Percentiles rank a stretch among this genome's conserved stretches.
Evolutionary conservation across 2,329 filamentous ascomycete genomes (phyloP).

Genomic region (Podosphaera xanthii): DNA sequence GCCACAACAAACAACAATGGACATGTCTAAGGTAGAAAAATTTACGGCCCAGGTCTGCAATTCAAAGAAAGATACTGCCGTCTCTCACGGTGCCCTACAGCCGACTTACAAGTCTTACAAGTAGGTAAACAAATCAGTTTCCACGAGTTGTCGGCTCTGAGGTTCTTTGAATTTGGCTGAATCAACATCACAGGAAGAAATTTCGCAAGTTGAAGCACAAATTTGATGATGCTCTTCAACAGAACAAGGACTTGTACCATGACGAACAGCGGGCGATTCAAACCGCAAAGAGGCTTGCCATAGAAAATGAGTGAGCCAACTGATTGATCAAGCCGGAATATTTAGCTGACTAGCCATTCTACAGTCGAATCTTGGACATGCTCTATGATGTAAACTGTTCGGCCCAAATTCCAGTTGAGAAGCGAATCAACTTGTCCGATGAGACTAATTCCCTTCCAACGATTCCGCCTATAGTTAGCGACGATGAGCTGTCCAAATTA

Average conservation of each 20-base stretch:
- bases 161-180: not conserved
- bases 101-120: slow-evolving; percentile 19
- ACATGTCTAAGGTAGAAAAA: slow-evolving; percentile 7
- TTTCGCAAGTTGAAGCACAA: slow-evolving; percentile 72
- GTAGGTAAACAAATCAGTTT: slow-evolving; percentile 13
- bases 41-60: not conserved
- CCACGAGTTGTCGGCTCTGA: not conserved
- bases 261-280: slow-evolving; percentile 61
- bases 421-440: slow-evolving; percentile 46
- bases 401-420: slow-evolving; percentile 49
- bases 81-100: slow-evolving; percentile 1
- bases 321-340: not conserved
- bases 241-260: slow-evolving; percentile 62
- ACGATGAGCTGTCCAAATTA: slow-evolving; percentile 9
- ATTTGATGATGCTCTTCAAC: slow-evolving; percentile 57
- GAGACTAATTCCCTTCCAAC: slow-evolving; percentile 8
- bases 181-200: slow-evolving; percentile 53
- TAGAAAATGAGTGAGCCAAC: slow-evolving; percentile 70
- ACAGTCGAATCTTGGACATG: slow-evolving; percentile 67
- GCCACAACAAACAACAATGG: not conserved
- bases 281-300: slow-evolving; percentile 60
- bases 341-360: not conserved
- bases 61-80: not conserved
- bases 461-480: slow-evolving; percentile 10
- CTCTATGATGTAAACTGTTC: slow-evolving; percentile 77